phyloP scores from a whole-genome alignment of 75 land plant genomes.

The Pinus tabuliformis region DNA sequence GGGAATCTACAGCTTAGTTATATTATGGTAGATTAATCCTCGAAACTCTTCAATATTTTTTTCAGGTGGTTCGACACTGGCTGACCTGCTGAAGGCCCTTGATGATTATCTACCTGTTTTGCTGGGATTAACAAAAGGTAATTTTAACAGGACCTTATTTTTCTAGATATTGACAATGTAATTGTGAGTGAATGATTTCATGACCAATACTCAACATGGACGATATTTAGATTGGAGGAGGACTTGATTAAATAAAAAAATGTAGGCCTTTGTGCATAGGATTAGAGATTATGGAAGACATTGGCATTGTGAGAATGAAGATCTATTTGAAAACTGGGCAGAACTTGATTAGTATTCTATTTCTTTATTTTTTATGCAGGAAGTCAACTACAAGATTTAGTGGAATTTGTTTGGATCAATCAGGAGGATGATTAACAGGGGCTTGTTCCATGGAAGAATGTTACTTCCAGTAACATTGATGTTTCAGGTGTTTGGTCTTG shows the following conservation, averaged over 20 bases:
- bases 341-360: background rate
- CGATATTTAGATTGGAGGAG: background rate
- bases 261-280: background rate
- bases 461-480: background rate
- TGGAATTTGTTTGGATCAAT: constrained; percentile 83
- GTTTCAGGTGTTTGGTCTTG: background rate
- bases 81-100: constrained; percentile 77
- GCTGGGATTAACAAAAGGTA: constrained; percentile 84
- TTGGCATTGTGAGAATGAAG: background rate
- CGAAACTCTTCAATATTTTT: background rate
- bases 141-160: background rate
- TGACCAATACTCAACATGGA: background rate
- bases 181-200: background rate
- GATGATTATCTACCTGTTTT: constrained; percentile 87
- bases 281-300: background rate
- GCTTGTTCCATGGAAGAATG: background rate
- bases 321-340: background rate
- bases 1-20: background rate
- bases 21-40: background rate
- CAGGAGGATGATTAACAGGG: constrained; percentile 82
- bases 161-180: background rate
- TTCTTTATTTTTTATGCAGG: constrained; percentile 32
- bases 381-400: constrained; percentile 44
- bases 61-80: constrained; percentile 58
- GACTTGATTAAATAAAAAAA: background rate